A percentile compares a stretch with the other conserved stretches of the same genome.
Evolutionary conservation across 2,329 filamentous ascomycete species (phyloP).

Genomic region (Alternaria alternata): DNA sequence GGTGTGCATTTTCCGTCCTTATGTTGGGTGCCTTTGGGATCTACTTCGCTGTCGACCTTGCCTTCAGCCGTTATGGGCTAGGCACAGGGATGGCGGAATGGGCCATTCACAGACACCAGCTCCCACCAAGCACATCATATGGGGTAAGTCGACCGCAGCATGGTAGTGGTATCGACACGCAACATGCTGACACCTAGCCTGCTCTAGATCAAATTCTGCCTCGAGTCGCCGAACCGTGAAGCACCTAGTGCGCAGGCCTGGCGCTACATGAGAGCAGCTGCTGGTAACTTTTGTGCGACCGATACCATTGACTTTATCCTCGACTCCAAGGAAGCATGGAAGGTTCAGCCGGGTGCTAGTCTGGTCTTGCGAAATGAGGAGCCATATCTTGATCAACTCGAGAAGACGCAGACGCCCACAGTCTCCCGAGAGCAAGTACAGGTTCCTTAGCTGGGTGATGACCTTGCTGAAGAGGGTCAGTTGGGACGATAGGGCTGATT

Average conservation of each 20-base stretch:
- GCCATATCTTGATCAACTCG: neutral
- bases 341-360: neutral
- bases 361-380: slow-evolving; percentile 2
- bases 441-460: slow-evolving; percentile 3
- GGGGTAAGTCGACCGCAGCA: slow-evolving; percentile 2
- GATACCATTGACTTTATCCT: slow-evolving; percentile 3
- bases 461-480: slow-evolving; percentile 8
- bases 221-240: slow-evolving; percentile 21
- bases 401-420: neutral
- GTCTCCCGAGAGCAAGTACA: neutral
- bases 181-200: neutral
- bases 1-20: slow-evolving; percentile 7
- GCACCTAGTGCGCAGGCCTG: slow-evolving; percentile 26
- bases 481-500: neutral
- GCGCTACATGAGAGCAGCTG: slow-evolving; percentile 18
- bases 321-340: slow-evolving; percentile 1
- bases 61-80: slow-evolving; percentile 7
- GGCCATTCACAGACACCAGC: slow-evolving; percentile 4
- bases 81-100: slow-evolving; percentile 16
- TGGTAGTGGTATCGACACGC: neutral
- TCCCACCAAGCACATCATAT: neutral
- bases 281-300: neutral
- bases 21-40: slow-evolving; percentile 5
- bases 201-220: slow-evolving; percentile 32
- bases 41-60: slow-evolving; percentile 13